phyloP scores from a whole-genome alignment of 106 monocot genomes.

The Acorus calamus region DNA sequence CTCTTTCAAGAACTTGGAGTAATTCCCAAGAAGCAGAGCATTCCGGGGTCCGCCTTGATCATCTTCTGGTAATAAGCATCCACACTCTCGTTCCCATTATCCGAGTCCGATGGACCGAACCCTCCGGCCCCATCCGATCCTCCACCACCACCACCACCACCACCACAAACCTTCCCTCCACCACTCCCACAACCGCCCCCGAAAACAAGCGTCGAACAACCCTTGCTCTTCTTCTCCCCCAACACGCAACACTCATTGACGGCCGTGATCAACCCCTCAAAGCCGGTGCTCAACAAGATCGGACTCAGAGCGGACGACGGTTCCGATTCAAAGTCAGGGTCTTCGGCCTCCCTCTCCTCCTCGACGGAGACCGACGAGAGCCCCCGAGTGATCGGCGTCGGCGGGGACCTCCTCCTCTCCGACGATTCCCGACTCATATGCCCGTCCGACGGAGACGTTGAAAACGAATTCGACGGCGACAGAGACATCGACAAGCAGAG shows the following conservation, averaged over 20 bases:
- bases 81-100: neutral
- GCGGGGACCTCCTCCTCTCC: neutral
- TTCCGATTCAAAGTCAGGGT: no score
- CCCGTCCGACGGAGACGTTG: no score
- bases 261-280: neutral
- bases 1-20: conserved; percentile 24
- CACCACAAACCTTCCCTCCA: conserved; percentile 1
- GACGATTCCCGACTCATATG: neutral
- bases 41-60: conserved; percentile 20
- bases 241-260: neutral
- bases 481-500: no score
- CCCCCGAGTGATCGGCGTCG: no score
- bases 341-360: neutral
- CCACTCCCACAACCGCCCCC: neutral
- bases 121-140: neutral
- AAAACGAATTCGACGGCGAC: neutral
- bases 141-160: neutral
- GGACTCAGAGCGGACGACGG: neutral
- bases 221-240: neutral
- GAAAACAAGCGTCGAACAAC: neutral
- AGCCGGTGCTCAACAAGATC: conserved; percentile 11
- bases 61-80: conserved; percentile 15
- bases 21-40: conserved; percentile 21
- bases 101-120: neutral
- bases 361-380: neutral